These are phyloP conservation scores for Trichoderma asperellum DNA, from an alignment of 2,329 filamentous ascomycete genomes.

Conservation along the genomic window DNA sequence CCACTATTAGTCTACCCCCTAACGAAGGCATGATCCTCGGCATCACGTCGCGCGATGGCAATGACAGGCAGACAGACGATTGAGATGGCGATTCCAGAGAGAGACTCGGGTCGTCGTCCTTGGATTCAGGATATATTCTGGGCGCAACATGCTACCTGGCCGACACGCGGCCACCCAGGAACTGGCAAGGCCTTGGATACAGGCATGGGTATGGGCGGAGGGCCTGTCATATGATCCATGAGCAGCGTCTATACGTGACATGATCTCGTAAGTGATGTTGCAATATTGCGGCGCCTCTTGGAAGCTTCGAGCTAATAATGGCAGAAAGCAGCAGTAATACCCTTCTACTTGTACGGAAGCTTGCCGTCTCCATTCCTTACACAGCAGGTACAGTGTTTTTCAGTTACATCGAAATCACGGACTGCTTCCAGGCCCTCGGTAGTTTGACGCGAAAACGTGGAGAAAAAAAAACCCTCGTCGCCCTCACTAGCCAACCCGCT, in stretches of 20 bases:
- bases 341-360: not conserved
- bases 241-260: not conserved
- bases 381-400: not conserved
- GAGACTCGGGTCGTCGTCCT: not conserved
- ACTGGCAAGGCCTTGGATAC: not conserved
- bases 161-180: not conserved
- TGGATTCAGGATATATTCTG: not conserved
- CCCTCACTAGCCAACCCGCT: conserved; percentile 6
- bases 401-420: conserved; percentile 4
- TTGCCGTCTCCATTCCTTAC: not conserved
- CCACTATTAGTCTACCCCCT: not conserved
- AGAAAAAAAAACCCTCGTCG: conserved; percentile 10
- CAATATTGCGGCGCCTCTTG: not conserved
- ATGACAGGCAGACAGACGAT: not conserved
- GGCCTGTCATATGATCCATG: not conserved
- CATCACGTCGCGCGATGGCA: not conserved
- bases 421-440: conserved; percentile 16
- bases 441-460: conserved; percentile 20
- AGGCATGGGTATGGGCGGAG: not conserved
- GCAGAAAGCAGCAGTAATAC: not conserved
- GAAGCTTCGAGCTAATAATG: conserved; percentile 1
- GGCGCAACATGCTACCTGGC: not conserved
- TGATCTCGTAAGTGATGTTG: not conserved
- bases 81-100: not conserved
- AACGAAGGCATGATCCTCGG: not conserved